Conservation (phyloP, 2,329 filamentous ascomycete species). For the Lasiodiplodia citricola region DNA sequence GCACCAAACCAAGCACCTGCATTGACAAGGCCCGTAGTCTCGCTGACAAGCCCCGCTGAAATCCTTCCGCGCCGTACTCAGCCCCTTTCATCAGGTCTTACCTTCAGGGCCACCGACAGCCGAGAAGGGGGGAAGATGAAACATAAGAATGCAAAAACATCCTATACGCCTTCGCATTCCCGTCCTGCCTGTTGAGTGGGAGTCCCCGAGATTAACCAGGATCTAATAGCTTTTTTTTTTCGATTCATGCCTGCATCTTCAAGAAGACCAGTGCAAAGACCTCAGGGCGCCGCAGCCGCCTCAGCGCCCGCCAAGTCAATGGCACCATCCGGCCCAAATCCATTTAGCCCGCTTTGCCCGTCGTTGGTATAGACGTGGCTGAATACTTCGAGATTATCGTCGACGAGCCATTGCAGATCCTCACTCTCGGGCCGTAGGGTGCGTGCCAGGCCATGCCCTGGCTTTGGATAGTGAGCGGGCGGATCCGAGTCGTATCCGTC, state of each 20-base stretch:
- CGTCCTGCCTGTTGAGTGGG: background rate
- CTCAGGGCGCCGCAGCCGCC: constrained; percentile 14
- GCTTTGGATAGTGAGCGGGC: constrained; percentile 65
- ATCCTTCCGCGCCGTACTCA: background rate
- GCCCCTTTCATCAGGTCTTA: background rate
- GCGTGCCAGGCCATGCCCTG: constrained; percentile 62
- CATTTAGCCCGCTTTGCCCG: constrained; percentile 27
- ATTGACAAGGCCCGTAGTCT: background rate
- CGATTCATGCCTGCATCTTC: background rate
- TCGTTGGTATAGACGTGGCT: constrained; percentile 49
- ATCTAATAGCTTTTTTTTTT: background rate
- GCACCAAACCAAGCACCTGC: background rate
- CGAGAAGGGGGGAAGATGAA: background rate
- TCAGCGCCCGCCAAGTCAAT: constrained; percentile 18
- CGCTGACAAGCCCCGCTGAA: background rate
- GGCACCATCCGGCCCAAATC: constrained; percentile 25
- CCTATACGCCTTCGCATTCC: background rate
- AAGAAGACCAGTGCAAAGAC: background rate
- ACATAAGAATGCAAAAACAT: background rate
- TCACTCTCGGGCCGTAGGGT: constrained; percentile 62
- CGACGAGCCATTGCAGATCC: constrained; percentile 67
- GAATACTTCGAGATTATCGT: constrained; percentile 64
- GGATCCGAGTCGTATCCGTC: constrained; percentile 61
- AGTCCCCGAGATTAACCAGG: background rate
- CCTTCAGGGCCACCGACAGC: background rate